These are phyloP conservation scores for Lagenaria siceraria DNA, from an alignment of 306 rosid genomes.

Conservation along the genomic window DNA sequence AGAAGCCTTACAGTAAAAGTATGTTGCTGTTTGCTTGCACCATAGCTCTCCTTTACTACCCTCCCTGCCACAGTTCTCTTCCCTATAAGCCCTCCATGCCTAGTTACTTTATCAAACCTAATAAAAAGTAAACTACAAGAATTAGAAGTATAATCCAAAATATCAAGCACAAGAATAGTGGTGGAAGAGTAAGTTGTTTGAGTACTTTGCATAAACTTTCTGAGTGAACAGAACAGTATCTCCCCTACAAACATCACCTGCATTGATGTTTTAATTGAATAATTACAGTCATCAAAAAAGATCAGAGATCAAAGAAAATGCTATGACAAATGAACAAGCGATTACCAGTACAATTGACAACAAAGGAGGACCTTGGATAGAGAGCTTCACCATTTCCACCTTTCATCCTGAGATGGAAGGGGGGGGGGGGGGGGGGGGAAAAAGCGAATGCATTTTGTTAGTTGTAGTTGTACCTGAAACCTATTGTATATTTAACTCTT, in stretches of 20 bases:
- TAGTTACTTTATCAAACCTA: slow-evolving; percentile 54
- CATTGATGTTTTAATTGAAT: slow-evolving; percentile 5
- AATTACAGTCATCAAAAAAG: not conserved
- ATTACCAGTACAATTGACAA: slow-evolving; percentile 55
- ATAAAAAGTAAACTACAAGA: slow-evolving; percentile 9
- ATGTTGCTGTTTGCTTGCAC: slow-evolving; percentile 71
- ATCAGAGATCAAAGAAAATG: not conserved
- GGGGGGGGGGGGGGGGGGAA: too few relatives aligned
- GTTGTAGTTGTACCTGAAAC: not conserved
- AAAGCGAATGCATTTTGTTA: not conserved
- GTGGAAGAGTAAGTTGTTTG: slow-evolving; percentile 6
- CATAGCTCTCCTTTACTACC: slow-evolving; percentile 74
- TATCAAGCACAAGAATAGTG: slow-evolving; percentile 1
- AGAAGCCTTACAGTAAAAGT: slow-evolving; percentile 58
- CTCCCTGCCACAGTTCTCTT: slow-evolving; percentile 66
- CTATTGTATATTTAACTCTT: not conserved
- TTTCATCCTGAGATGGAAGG: slow-evolving; percentile 32
- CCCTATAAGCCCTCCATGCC: slow-evolving; percentile 44
- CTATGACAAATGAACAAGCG: not conserved
- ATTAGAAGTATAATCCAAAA: not conserved
- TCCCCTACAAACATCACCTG: slow-evolving; percentile 82
- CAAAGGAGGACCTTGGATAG: slow-evolving; percentile 58
- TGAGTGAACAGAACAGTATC: slow-evolving; percentile 66
- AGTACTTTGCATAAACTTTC: slow-evolving; percentile 56
- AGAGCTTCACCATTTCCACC: slow-evolving; percentile 40